Base-by-base conservation (phyloP, 106 monocot species). In the Vanilla planifolia region DNA sequence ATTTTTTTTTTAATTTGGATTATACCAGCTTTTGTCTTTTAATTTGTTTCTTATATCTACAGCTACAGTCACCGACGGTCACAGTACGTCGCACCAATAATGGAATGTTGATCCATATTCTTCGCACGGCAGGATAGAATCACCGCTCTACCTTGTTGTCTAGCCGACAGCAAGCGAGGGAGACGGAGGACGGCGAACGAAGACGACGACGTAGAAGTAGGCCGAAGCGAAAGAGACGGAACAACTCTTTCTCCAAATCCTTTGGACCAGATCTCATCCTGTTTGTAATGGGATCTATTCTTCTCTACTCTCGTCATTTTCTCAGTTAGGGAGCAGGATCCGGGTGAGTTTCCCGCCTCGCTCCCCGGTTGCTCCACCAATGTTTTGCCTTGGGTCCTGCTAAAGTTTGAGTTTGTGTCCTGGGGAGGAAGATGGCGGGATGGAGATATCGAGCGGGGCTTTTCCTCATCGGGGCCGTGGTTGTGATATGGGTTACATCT, bases 401-500 rank as follows among this genome's bases (percentile, higher is more conserved):
- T 34, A 17, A 20, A 8, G 13, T 52, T 6, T 26, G 7, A 30
- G 52, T 26, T 52, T 53, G 9, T 1, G 57, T 35, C 19, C 14
- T 1, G 57, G 8, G 21, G 57, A 43, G 42, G 28, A 10, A 34
- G 64, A 65, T 28, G 74, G 76, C 78, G 81, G 66, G 63, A 35
- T 90, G 85, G 86, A 86, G 69, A 67, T 92, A 92, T 59, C 80
- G 65, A 34, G 78, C 80, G 1, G 92, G 92, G 17, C 43, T 92
- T 64, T 33, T 76, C 36, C 80, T 92, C 60, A 92, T 92, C 30
- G 83, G 76, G 2, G 75, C 92, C 17, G 92, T 92, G 42, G 92
- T 92, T 8, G 43, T 92, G 23, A 92, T 92, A 5, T 92, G 92
- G 92, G 92, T 92, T 51, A 69, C 80, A 47, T 92, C 92, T 16